Evolutionary conservation across 75 land plant genomes (phyloP), one percentile per base, ranked within the genome.

Genomic region (Pseudotsuga menziesii): DNA sequence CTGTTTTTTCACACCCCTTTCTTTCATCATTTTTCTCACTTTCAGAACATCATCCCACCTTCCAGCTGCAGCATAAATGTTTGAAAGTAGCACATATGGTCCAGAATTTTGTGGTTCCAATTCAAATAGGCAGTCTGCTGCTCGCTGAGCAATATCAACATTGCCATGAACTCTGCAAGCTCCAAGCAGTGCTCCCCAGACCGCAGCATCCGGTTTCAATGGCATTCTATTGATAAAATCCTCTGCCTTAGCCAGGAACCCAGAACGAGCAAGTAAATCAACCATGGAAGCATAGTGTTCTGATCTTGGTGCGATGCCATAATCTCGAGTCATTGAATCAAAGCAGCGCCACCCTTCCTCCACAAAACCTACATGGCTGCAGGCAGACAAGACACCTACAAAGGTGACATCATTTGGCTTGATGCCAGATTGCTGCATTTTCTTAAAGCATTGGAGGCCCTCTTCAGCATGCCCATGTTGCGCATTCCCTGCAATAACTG

Each of bases 261-360:
- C 89, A 15, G 86, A 83, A 22, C 86, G 66, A 29, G 82, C 79
- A 23, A 89, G 71, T 54, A 87, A 81, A 76, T 89, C 84, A 81
- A 87, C 82, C 76, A 87, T 79, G 75, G 77, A 81, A 16, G 74
- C 56, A 58, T 87, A 87, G 66, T 83, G 89, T 41, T 83, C 86
- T 39, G 57, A 66, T 36, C 75, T 78, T 79, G 85, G 82, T 15
- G 59, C 73, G 26, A 85, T 77, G 41, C 69, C 73, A 76, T 76
- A 83, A 56, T 69, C 82, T 19, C 63, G 41, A 27, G 61, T 56
- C 87, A 85, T 85, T 23, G 78, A 71, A 2, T 1, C 27, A 62
- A 85, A 79, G 7, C 73, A 36, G 7, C 64, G 61, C 32, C 72
- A 73, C 14, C 84, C 87, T 72, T 82, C 81, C 61, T 79, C 82